These are phyloP conservation scores for Ustilago curta DNA, from an alignment of 1,284 basidiomycete genomes.

Conservation along the genomic window DNA sequence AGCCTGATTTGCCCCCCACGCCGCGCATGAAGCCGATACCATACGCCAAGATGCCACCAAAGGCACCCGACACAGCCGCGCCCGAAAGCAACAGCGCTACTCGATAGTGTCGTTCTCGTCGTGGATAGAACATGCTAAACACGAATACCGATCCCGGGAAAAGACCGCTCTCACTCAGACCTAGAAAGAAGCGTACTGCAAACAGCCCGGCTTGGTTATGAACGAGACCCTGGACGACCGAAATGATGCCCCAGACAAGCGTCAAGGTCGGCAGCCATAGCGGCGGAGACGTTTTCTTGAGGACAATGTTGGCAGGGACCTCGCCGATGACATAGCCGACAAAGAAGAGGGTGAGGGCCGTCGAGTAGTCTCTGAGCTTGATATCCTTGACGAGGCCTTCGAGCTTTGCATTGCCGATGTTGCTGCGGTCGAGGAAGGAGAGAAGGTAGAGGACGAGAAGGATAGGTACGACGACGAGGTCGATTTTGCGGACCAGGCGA, in stretches of 20 bases:
- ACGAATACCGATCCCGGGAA: conserved; percentile 77
- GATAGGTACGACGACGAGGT: conserved; percentile 56
- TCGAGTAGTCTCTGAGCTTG: conserved; percentile 50
- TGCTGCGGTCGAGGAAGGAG: conserved; percentile 53
- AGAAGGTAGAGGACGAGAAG: conserved; percentile 48
- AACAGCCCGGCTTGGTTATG: conserved; percentile 75
- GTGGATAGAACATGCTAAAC: conserved; percentile 76
- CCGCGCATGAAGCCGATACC: conserved; percentile 75
- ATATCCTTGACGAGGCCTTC: conserved; percentile 54
- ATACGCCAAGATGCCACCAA: conserved; percentile 72
- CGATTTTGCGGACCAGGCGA: conserved; percentile 56
- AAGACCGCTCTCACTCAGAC: conserved; percentile 56
- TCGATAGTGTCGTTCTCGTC: conserved; percentile 75
- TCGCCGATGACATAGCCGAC: conserved; percentile 58
- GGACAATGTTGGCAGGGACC: conserved; percentile 53
- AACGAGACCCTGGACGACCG: conserved; percentile 74
- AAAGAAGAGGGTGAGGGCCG: conserved; percentile 52
- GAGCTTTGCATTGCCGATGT: conserved; percentile 59
- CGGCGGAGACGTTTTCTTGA: conserved; percentile 75
- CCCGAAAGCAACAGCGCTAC: conserved; percentile 73
- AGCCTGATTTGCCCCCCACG: conserved; percentile 71
- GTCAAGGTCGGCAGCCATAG: conserved; percentile 76
- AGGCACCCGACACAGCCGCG: conserved; percentile 56
- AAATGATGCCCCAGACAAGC: conserved; percentile 76
- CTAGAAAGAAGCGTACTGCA: conserved; percentile 74